Conservation (phyloP, 208 protist genomes). For the Acanthamoeba triangularis region DNA sequence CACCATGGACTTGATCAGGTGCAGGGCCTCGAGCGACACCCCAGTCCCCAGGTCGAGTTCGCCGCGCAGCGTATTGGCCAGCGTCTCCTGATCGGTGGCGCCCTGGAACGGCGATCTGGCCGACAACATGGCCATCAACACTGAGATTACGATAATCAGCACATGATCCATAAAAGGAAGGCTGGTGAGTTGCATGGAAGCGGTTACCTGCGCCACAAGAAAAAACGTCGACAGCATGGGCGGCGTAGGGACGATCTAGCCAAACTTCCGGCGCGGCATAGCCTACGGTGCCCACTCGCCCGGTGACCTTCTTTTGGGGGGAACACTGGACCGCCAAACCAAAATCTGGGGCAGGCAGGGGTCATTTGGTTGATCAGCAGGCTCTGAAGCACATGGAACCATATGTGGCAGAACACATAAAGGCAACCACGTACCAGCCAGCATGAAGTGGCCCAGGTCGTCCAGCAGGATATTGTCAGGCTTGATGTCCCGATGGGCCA, state of each 20-base stretch:
- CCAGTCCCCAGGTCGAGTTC: not conserved
- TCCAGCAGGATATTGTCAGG: slow-evolving; percentile 44
- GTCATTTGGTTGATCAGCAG: too few relatives aligned
- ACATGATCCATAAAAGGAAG: too few relatives aligned
- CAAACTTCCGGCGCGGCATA: slow-evolving; percentile 26
- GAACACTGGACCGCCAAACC: not conserved
- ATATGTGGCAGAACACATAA: not conserved
- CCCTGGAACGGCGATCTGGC: not conserved
- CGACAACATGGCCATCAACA: not conserved
- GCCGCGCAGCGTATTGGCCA: not conserved
- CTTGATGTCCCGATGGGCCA: slow-evolving; percentile 58
- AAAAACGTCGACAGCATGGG: not conserved
- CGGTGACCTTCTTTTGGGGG: not conserved
- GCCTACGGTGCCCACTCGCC: not conserved
- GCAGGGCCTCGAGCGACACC: not conserved
- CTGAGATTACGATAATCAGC: too few relatives aligned
- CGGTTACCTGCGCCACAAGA: not conserved
- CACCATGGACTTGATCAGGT: slow-evolving; percentile 9
- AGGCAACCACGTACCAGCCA: too few relatives aligned
- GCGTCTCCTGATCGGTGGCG: not conserved
- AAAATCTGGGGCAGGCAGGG: too few relatives aligned
- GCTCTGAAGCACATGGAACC: too few relatives aligned
- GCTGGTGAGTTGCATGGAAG: not conserved
- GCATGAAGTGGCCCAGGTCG: not conserved
- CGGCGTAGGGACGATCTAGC: not conserved